Base-by-base conservation (phyloP, 306 rosid species). In the Medicago truncatula region DNA sequence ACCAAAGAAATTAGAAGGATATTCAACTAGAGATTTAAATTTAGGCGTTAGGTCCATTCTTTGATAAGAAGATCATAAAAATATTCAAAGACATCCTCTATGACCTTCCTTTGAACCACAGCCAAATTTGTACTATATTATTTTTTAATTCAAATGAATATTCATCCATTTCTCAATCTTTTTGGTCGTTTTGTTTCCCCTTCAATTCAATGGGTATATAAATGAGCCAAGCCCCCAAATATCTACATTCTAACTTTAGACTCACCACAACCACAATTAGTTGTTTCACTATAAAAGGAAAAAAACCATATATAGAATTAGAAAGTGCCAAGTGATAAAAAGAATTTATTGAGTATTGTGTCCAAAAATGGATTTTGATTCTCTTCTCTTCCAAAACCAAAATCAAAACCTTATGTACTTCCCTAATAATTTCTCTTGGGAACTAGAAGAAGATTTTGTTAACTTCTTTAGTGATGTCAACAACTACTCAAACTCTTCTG, bases 361-460 rank as follows among this genome's bases (percentile, higher is more conserved):
- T n/a, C 5, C 10, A 76, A 31, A 50, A 15, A 76, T 85, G 82
- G 82, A 85, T 68, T 82, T 76, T 14, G 82, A 79, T 79, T 76
- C 74, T 9, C 47, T 31, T 50, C 8, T 71, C 34, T 71, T 58
- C 66, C 67, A 71, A 14, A 74, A 67, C 73, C 79, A 77, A 23
- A 69, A 61, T 44, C 79, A 60, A 60, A 60, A 60, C 12, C 67
- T 36, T 17, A 53, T 53, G 15, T 63, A 5, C n/a, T 79, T 76
- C 68, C 73, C 76, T 6, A n/a, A 7, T 62, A 12, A 16, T 66
- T 74, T 59, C 8, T 78, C 77, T 1, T 75, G 84, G 84, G 86
- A 81, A 13, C 28, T 60, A 36, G 39, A 81, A 2, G 67, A 80
- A 2, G 67, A 80, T 23, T 67, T 53, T 3, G 2, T 1, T 58